Percentiles rank a stretch among this genome's conserved stretches.
phyloP scores from a whole-genome alignment of 2,329 filamentous ascomycete species.

The Trichoderma afroharzianum region DNA sequence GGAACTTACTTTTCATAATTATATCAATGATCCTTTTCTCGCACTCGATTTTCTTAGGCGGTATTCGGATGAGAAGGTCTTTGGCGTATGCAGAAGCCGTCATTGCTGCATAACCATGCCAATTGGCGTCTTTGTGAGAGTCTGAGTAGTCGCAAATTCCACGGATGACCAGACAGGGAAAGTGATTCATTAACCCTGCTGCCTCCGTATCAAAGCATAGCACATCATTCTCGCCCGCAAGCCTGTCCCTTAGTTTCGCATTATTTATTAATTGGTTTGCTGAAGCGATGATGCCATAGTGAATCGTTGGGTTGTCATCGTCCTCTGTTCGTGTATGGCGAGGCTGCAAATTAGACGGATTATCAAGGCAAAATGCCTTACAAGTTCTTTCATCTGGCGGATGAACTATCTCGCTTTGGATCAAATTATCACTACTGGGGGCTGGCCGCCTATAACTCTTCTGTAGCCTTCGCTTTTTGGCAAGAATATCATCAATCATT shows the following conservation, averaged over 20 bases:
- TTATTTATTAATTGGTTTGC: not conserved
- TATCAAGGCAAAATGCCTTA: not conserved
- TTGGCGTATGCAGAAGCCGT: conserved; percentile 29
- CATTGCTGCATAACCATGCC: conserved; percentile 34
- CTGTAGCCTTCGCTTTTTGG: not conserved
- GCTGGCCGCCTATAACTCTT: not conserved
- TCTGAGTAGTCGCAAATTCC: conserved; percentile 29
- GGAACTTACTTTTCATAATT: not conserved
- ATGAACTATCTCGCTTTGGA: not conserved
- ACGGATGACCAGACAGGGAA: conserved; percentile 32
- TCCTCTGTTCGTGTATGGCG: conserved; percentile 6
- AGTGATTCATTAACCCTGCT: not conserved
- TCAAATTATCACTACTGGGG: not conserved
- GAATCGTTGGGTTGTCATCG: not conserved
- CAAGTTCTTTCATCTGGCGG: not conserved
- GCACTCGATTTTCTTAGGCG: not conserved
- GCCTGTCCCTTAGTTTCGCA: not conserved
- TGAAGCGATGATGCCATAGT: conserved; percentile 1
- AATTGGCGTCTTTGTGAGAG: conserved; percentile 21
- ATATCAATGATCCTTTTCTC: not conserved
- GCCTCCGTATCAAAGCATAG: conserved; percentile 9
- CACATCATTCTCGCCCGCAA: not conserved
- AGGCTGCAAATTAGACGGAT: not conserved
- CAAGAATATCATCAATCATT: not conserved
- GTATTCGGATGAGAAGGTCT: conserved; percentile 21